A percentile compares a stretch with the other conserved stretches of the same genome.
Evolutionary conservation across 495 filamentous ascomycete genomes (phyloP).

Genomic region (Aspergillus sclerotioniger): DNA sequence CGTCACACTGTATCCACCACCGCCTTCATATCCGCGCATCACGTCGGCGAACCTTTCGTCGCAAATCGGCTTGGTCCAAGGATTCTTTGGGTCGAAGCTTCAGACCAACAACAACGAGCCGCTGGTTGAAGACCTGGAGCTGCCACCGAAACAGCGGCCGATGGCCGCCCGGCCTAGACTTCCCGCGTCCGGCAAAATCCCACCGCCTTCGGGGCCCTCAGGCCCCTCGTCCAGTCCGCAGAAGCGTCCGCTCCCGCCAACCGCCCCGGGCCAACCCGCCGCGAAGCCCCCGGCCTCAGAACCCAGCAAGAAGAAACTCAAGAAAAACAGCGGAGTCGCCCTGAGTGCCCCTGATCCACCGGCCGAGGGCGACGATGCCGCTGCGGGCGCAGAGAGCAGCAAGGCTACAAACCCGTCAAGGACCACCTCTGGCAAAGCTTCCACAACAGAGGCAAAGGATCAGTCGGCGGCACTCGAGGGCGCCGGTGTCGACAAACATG

Average conservation of each 20-base stretch:
- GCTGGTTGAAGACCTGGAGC: slow-evolving; percentile 89
- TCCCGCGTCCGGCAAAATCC: slow-evolving; percentile 91
- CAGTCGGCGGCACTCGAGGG: slow-evolving; percentile 4
- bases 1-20: slow-evolving; percentile 52
- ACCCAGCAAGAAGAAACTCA: slow-evolving; percentile 48
- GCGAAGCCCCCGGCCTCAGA: slow-evolving; percentile 30
- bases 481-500: slow-evolving; percentile 3
- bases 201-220: slow-evolving; percentile 29
- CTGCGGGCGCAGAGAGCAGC: slow-evolving; percentile 17
- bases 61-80: slow-evolving; percentile 81
- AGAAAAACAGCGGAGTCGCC: slow-evolving; percentile 43
- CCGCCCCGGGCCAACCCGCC: slow-evolving; percentile 15
- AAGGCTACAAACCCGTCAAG: slow-evolving; percentile 24
- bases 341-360: slow-evolving; percentile 31
- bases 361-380: slow-evolving; percentile 34
- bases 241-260: slow-evolving; percentile 66
- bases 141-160: slow-evolving; percentile 90
- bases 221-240: slow-evolving; percentile 62
- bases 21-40: slow-evolving; percentile 74
- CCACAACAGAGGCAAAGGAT: slow-evolving; percentile 18
- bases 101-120: slow-evolving; percentile 77
- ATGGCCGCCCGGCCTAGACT: slow-evolving; percentile 70
- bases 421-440: slow-evolving; percentile 20
- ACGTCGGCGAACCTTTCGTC: slow-evolving; percentile 70
- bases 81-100: slow-evolving; percentile 87